Evolutionary conservation across 192 early-diverging fungal species (phyloP).

Genomic region (Umbelopsis sp.): DNA sequence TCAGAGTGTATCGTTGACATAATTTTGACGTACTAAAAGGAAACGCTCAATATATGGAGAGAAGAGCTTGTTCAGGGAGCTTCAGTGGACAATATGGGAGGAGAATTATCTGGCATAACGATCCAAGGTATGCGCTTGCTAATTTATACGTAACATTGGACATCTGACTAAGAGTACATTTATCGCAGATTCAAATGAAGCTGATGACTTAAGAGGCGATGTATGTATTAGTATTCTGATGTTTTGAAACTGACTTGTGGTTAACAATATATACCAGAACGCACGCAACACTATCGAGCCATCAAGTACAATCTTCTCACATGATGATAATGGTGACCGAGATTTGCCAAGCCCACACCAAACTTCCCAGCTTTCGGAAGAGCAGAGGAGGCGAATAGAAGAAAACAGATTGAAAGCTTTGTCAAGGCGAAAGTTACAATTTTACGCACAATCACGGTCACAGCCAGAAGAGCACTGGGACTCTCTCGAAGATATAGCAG

Average conservation of each 20-base stretch:
- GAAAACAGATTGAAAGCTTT: constrained; percentile 11
- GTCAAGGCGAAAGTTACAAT: not conserved
- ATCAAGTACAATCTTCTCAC: not conserved
- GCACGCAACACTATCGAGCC: too few relatives aligned
- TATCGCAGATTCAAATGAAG: too few relatives aligned
- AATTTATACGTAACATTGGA: too few relatives aligned
- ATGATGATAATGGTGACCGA: not conserved
- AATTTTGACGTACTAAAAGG: not conserved
- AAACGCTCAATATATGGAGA: constrained; percentile 16
- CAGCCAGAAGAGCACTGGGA: not conserved
- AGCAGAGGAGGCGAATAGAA: constrained; percentile 14
- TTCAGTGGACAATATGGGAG: not conserved
- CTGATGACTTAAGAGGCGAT: too few relatives aligned
- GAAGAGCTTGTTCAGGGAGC: not conserved
- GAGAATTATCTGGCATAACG: constrained; percentile 21
- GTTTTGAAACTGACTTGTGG: too few relatives aligned
- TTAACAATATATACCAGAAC: too few relatives aligned
- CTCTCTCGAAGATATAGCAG: not conserved
- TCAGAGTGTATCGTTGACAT: too few relatives aligned
- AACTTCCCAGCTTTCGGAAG: not conserved
- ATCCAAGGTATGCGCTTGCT: constrained; percentile 19
- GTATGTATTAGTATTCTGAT: too few relatives aligned
- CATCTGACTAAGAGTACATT: too few relatives aligned
- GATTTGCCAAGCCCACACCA: not conserved
- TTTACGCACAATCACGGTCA: not conserved